These are phyloP conservation scores for Intubia oerlemansii DNA, from an alignment of 2,329 filamentous ascomycete genomes.

Conservation along the genomic window DNA sequence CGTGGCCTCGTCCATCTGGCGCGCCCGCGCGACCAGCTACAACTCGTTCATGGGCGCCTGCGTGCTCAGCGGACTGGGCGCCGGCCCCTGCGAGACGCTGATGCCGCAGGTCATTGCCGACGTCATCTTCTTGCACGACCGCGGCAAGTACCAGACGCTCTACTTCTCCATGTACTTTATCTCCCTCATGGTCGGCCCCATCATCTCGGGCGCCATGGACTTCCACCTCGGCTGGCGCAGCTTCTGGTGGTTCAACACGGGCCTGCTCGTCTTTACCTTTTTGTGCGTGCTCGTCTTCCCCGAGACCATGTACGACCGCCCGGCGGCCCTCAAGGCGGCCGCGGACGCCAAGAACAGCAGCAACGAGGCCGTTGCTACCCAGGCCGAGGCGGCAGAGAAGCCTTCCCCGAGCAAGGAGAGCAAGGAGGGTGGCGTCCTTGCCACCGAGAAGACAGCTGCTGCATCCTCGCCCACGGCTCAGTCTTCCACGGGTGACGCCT, in stretches of 20 bases:
- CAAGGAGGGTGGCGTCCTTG: no score
- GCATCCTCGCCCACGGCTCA: no score
- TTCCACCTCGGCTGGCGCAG: slow-evolving; percentile 34
- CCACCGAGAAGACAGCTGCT: no score
- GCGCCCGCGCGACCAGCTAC: slow-evolving; percentile 34
- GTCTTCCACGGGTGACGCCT: neutral
- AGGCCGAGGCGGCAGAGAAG: neutral
- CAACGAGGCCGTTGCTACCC: neutral
- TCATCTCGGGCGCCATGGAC: slow-evolving; percentile 32
- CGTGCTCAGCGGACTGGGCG: slow-evolving; percentile 38
- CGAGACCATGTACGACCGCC: slow-evolving; percentile 37
- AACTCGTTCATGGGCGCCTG: slow-evolving; percentile 41
- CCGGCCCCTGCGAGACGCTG: slow-evolving; percentile 39
- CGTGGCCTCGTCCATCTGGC: slow-evolving; percentile 23
- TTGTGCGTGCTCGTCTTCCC: slow-evolving; percentile 42
- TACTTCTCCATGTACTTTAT: slow-evolving; percentile 44
- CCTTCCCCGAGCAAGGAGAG: no score
- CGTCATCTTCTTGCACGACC: slow-evolving; percentile 41
- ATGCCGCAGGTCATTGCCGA: slow-evolving; percentile 43
- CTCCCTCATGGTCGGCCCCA: slow-evolving; percentile 26
- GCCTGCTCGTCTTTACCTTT: slow-evolving; percentile 25
- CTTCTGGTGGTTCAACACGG: slow-evolving; percentile 47
- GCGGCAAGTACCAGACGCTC: slow-evolving; percentile 28
- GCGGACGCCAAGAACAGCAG: neutral
- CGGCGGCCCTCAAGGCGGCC: neutral